These are phyloP conservation scores for Bretschneidera sinensis DNA, from an alignment of 345 rosid species.

Conservation along the genomic window DNA sequence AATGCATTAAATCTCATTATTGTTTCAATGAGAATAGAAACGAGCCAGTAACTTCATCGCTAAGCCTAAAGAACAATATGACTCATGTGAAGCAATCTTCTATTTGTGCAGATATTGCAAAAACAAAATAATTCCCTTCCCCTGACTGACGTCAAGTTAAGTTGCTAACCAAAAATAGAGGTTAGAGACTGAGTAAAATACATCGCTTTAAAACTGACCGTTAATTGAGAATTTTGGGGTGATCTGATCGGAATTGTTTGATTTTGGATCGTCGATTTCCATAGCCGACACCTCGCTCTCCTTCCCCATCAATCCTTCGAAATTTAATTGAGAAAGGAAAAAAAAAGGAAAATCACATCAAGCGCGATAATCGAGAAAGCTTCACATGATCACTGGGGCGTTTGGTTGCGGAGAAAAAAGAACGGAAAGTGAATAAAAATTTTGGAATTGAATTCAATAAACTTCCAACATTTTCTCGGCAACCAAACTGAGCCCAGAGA, in stretches of 20 bases:
- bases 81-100: neutral
- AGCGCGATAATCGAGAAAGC: neutral
- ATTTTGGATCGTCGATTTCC: constrained; percentile 68
- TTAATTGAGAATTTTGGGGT: constrained; percentile 66
- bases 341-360: neutral
- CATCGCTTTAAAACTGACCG: constrained; percentile 34
- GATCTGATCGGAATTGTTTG: constrained; percentile 52
- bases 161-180: neutral
- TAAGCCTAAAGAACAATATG: neutral
- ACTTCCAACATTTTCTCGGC: neutral
- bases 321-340: neutral
- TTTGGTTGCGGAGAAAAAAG: neutral
- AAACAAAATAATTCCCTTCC: neutral
- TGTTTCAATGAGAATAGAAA: neutral
- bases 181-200: neutral
- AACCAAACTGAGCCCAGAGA: neutral
- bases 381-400: neutral
- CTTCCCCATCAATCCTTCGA: constrained; percentile 36
- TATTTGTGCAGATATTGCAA: neutral
- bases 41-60: neutral
- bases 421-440: neutral
- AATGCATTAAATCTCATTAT: neutral
- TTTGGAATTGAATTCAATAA: neutral
- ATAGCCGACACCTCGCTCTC: constrained; percentile 42
- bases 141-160: neutral